These are phyloP conservation scores for Tuber calosporum DNA, from an alignment of 495 filamentous ascomycete genomes.

Conservation along the genomic window DNA sequence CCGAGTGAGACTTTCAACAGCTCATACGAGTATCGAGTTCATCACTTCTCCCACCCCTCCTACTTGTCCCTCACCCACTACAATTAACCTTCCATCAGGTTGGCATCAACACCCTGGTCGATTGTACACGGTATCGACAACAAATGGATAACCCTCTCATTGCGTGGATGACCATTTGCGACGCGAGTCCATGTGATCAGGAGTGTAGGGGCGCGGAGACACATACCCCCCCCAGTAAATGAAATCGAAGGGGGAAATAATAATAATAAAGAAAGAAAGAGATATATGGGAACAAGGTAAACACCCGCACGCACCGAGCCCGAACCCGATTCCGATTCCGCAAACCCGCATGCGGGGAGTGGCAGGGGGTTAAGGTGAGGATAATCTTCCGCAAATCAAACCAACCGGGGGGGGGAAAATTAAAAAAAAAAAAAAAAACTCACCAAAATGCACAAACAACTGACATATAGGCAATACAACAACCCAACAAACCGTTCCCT, in stretches of 20 bases:
- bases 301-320: not conserved
- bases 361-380: not conserved
- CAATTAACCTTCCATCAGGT: not conserved
- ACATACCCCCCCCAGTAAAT: not conserved
- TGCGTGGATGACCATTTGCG: constrained; percentile 21
- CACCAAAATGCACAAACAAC: constrained; percentile 3
- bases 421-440: not conserved
- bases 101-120: not conserved
- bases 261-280: not conserved
- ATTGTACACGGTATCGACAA: not conserved
- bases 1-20: constrained; percentile 11
- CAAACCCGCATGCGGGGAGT: constrained; percentile 3
- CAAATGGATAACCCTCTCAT: not conserved
- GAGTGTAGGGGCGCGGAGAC: not conserved
- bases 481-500: not conserved
- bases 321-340: not conserved
- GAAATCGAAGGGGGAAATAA: not conserved
- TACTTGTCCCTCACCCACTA: not conserved
- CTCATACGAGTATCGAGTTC: constrained; percentile 7
- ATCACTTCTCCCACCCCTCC: constrained; percentile 2
- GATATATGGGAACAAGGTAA: not conserved
- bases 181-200: constrained; percentile 33
- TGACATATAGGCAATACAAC: not conserved
- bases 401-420: not conserved
- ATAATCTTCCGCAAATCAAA: not conserved